Conservation (phyloP, 1,284 basidiomycete species). For the Heliocybe sulcata region DNA sequence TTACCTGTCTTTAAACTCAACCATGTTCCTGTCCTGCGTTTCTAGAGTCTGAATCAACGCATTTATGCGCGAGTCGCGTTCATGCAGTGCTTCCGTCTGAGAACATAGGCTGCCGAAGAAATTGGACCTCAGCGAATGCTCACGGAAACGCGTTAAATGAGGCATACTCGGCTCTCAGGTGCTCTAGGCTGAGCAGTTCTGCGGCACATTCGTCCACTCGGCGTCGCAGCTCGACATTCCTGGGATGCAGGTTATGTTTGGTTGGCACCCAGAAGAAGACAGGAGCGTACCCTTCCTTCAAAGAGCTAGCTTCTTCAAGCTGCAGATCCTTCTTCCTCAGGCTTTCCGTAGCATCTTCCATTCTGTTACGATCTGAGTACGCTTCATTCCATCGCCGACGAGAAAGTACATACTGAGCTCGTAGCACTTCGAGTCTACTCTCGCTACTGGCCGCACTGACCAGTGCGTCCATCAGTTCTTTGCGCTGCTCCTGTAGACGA, state of each 20-base stretch:
- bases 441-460: conserved; percentile 11
- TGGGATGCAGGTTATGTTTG: neutral
- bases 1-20: neutral
- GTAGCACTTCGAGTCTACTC: conserved; percentile 12
- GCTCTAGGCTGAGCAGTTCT: neutral
- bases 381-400: too few relatives aligned
- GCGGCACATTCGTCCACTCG: neutral
- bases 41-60: neutral
- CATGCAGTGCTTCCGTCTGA: neutral
- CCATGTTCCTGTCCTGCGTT: neutral
- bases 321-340: neutral
- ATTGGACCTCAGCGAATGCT: neutral
- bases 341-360: neutral
- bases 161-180: neutral
- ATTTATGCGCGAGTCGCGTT: neutral
- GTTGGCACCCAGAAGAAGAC: neutral
- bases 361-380: neutral
- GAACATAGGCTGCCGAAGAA: neutral
- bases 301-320: neutral
- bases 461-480: conserved; percentile 11
- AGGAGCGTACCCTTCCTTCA: neutral
- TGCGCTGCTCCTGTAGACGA: conserved; percentile 1
- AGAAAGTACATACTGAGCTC: conserved; percentile 14
- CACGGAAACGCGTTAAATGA: neutral
- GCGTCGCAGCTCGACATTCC: neutral